phyloP scores from a whole-genome alignment of 2,329 filamentous ascomycete species.

The Fusarium agapanthi region DNA sequence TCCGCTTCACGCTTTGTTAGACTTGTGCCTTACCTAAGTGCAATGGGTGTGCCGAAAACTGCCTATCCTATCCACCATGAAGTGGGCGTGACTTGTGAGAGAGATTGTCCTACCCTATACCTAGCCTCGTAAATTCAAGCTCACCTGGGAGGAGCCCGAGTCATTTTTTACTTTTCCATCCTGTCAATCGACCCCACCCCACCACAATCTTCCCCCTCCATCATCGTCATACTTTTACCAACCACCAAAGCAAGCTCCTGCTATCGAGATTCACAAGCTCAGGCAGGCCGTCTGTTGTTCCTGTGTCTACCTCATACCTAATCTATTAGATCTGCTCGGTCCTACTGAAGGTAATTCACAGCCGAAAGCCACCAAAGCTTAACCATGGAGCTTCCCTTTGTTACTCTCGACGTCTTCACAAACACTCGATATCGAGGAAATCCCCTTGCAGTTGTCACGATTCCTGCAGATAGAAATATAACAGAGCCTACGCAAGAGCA shows the following conservation, averaged over 20 bases:
- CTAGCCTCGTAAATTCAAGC: neutral
- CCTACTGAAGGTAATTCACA: neutral
- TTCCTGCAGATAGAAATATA: conserved; percentile 50
- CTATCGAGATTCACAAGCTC: conserved; percentile 26
- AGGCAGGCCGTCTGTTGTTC: neutral
- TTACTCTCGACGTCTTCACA: conserved; percentile 68
- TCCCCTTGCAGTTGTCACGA: conserved; percentile 66
- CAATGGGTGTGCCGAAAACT: neutral
- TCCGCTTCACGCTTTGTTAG: conserved; percentile 17
- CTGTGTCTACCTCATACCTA: neutral
- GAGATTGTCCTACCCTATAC: conserved; percentile 28
- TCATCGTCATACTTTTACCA: conserved; percentile 18
- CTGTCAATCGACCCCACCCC: conserved; percentile 17
- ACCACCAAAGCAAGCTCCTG: neutral
- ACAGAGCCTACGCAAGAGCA: conserved; percentile 56
- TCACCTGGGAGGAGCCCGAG: conserved; percentile 3
- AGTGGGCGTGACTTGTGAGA: neutral
- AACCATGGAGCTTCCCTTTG: conserved; percentile 55
- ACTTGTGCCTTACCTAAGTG: conserved; percentile 34
- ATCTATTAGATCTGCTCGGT: neutral
- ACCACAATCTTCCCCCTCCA: conserved; percentile 15
- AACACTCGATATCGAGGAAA: conserved; percentile 62
- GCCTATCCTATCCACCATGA: neutral
- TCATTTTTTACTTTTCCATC: conserved; percentile 18
- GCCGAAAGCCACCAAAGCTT: conserved; percentile 36